phyloP scores from a whole-genome alignment of 495 filamentous ascomycete species.

The Aspergillus olivimuriae region DNA sequence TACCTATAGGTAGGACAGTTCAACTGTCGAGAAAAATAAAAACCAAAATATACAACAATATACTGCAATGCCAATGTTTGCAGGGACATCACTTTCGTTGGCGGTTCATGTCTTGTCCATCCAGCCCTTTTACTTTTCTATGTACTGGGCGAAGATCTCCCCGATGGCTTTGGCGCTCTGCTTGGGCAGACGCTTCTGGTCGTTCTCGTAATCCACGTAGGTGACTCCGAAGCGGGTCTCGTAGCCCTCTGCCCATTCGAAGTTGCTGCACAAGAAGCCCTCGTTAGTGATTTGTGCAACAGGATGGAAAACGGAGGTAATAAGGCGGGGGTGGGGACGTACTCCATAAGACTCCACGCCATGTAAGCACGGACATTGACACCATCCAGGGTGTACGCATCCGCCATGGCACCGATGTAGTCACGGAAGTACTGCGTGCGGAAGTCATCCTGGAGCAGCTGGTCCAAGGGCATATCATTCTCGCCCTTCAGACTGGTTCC shows the following conservation, averaged over 20 bases:
- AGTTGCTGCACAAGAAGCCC: conserved; percentile 34
- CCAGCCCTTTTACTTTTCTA: conserved; percentile 23
- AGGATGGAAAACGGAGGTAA: background rate
- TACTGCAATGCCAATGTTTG: too few relatives aligned
- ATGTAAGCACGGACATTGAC: conserved; percentile 68
- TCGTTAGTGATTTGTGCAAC: background rate
- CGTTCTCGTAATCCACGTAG: conserved; percentile 67
- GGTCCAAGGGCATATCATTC: conserved; percentile 62
- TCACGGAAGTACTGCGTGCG: conserved; percentile 66
- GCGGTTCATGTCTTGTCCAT: background rate
- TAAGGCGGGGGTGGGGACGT: conserved; percentile 7
- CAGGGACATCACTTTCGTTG: background rate
- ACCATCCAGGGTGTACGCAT: conserved; percentile 59
- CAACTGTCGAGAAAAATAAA: too few relatives aligned
- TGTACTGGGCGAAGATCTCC: conserved; percentile 50
- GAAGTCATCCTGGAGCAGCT: conserved; percentile 70
- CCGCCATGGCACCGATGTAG: conserved; percentile 66
- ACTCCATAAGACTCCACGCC: conserved; percentile 78
- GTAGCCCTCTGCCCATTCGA: conserved; percentile 69
- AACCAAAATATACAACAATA: too few relatives aligned
- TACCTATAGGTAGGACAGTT: too few relatives aligned
- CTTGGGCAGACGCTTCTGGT: conserved; percentile 71
- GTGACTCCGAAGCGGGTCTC: conserved; percentile 78
- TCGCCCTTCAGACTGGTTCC: conserved; percentile 72
- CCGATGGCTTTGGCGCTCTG: conserved; percentile 65